Conservation (phyloP, 176 grass and related monocot species). For the Oryza nivara region DNA sequence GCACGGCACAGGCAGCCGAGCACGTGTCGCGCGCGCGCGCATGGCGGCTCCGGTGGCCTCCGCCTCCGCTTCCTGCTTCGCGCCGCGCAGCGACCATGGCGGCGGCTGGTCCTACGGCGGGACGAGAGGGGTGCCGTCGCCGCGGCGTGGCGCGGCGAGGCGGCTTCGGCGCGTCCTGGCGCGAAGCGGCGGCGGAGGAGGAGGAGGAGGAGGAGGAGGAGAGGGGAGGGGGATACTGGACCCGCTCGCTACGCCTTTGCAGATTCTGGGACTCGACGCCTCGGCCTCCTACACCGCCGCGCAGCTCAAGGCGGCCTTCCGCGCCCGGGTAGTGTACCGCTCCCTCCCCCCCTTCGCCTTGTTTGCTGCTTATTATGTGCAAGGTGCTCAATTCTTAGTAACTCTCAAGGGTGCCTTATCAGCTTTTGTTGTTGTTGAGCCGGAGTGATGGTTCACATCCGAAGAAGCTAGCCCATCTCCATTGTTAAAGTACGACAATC, state of each 20-base stretch:
- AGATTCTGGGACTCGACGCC: constrained; percentile 58
- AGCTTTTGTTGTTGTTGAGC: neutral
- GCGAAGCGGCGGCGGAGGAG: neutral
- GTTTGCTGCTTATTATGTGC: neutral
- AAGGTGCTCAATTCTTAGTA: neutral
- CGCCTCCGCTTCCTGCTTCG: neutral
- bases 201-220: neutral
- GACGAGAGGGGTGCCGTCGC: neutral
- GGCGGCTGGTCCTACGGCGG: neutral
- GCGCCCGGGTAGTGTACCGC: constrained; percentile 43
- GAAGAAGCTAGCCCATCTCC: constrained; percentile 1
- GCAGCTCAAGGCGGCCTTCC: constrained; percentile 66
- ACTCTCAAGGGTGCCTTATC: neutral
- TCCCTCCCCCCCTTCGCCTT: neutral
- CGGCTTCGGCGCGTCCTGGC: constrained; percentile 1
- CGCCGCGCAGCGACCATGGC: neutral
- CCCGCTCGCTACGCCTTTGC: constrained; percentile 55
- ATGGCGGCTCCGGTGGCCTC: neutral
- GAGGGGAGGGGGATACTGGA: constrained; percentile 52
- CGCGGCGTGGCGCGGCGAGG: neutral
- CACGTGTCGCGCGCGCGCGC: neutral
- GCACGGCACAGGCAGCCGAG: neutral
- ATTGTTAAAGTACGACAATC: neutral
- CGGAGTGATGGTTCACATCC: neutral
- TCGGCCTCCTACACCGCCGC: constrained; percentile 42